Evolutionary conservation across 2,329 filamentous ascomycete species (phyloP), one percentile per base, ranked within the genome.

Genomic region (Cercospora sojina): DNA sequence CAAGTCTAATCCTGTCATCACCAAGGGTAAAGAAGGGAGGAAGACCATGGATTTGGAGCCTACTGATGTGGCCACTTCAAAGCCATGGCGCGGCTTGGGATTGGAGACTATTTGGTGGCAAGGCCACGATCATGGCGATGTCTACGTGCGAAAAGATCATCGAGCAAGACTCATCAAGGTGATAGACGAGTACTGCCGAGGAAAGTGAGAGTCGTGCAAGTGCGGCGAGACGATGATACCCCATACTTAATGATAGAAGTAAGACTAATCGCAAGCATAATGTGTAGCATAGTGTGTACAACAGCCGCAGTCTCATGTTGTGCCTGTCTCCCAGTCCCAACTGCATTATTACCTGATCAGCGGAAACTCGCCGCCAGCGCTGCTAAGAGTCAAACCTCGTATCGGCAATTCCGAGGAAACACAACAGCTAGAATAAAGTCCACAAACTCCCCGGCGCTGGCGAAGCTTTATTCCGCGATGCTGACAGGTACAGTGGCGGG

Each of bases 71-170:
- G 73, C 78, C 9, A 61, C 75, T 68, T 69, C 64, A 67, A 68
- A 66, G 58, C 29, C 51, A 10, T 79, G 77, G 76, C 73, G 64
- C 25, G 78, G 79, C 3, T 69, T 79, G 6, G 83, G 83, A 0
- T 72, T 90, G 6, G 83, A 89, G 70, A 80, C 89, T 1, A 67
- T 89, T 1, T 88, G 87, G 84, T 90, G 86, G 74, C 80, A 84
- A 1, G 80, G 82, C 3, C 78, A 88, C 56, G 88, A 91, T 74
- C 89, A 91, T 75, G 87, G 87, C 16, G 87, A 90, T 72, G 83
- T 84, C 0, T 89, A 88, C 75, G 80, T 84, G 64, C 74, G 70
- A 59, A 71, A 64, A 41, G 57, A 65, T 32, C 70, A 70, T 47
- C 68, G 74, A 58, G 64, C 56, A 35, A 70, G 70, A 65, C 67